These are phyloP conservation scores for Phragmites australis DNA, from an alignment of 176 grass and related monocot genomes.

Conservation along the genomic window DNA sequence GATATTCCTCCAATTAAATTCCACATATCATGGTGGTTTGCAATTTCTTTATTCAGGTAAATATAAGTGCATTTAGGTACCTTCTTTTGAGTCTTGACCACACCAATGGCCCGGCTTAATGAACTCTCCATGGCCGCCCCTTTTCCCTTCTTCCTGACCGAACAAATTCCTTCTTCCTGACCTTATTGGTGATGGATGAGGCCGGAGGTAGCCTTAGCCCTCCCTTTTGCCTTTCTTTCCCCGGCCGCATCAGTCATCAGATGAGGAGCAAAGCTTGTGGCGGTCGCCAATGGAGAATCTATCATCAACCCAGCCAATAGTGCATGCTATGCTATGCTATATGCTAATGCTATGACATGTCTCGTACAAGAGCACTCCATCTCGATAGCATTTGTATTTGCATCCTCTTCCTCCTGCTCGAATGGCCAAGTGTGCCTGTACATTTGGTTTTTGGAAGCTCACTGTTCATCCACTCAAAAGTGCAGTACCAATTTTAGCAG, in stretches of 20 bases:
- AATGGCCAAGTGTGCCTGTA: neutral
- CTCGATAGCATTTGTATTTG: neutral
- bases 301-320: constrained; percentile 7
- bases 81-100: neutral
- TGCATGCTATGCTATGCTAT: constrained; percentile 10
- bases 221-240: neutral
- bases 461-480: neutral
- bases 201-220: neutral
- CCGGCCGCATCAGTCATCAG: neutral
- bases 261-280: neutral
- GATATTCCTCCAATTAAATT: too few relatives aligned
- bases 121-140: neutral
- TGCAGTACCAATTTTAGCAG: neutral
- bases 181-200: neutral
- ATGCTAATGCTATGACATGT: neutral
- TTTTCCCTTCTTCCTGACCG: neutral
- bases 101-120: neutral
- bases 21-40: neutral
- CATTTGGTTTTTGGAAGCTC: neutral
- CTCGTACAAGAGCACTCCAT: neutral
- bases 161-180: neutral
- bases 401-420: too few relatives aligned
- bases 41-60: neutral
- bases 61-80: neutral
- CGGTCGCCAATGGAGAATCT: constrained; percentile 31